Percentiles rank a stretch among this genome's conserved stretches.
phyloP scores from a whole-genome alignment of 1,284 basidiomycete genomes.

The Pyrrhoderma noxium region DNA sequence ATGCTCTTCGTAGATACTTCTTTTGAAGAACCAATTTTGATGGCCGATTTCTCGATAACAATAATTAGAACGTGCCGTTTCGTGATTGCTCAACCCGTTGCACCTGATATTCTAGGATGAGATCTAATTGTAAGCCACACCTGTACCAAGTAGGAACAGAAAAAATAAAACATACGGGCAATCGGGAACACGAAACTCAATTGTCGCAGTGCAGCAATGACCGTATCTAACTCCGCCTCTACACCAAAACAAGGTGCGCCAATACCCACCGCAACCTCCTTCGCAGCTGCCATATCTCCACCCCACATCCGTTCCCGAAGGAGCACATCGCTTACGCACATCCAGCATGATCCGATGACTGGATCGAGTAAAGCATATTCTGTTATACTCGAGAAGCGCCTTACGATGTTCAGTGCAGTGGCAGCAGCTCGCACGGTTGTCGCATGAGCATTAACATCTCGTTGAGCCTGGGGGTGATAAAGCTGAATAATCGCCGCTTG shows the following conservation, averaged over 20 bases:
- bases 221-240: constrained; percentile 20
- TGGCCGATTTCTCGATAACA: background rate
- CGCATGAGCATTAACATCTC: constrained; percentile 26
- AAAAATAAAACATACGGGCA: constrained; percentile 17
- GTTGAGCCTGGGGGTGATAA: constrained; percentile 32
- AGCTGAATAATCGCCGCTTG: constrained; percentile 46
- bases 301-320: constrained; percentile 25
- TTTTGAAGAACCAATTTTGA: background rate
- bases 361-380: constrained; percentile 49
- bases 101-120: constrained; percentile 18
- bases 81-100: constrained; percentile 21
- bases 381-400: constrained; percentile 29
- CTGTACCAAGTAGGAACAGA: too few species aligned
- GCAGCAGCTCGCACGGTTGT: constrained; percentile 39
- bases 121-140: background rate
- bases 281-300: constrained; percentile 11
- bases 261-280: background rate
- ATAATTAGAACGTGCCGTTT: background rate
- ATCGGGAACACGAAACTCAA: constrained; percentile 20
- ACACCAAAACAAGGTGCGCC: background rate
- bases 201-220: constrained; percentile 21
- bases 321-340: constrained; percentile 33
- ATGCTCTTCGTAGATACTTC: background rate
- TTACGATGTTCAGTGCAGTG: constrained; percentile 37
- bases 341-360: constrained; percentile 32